Evolutionary conservation across 192 early-diverging fungal genomes (phyloP), one percentile per base, ranked within the genome.

Genomic region (Backusella macrospora): DNA sequence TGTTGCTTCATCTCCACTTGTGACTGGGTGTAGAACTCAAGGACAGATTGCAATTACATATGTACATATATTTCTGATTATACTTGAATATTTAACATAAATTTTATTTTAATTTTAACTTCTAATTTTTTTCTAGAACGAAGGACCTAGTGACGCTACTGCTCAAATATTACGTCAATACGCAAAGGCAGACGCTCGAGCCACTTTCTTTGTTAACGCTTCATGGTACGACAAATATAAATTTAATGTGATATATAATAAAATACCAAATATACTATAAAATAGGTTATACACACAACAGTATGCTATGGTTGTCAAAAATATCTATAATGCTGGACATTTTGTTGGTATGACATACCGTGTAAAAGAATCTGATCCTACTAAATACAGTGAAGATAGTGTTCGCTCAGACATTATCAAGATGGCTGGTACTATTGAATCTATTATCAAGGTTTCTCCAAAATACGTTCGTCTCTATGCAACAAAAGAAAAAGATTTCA

Each of bases 321-420:
- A 82, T 23, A 82, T 83, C 34, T 86, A 86, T 75, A 86, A 73
- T 37, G 76, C 78, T 21, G 85, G 85, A 9, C 85, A 86, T 68
- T 78, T 84, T 39, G 82, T 86, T 65, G 85, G 85, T 23, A 86
- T 86, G 85, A 86, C 81, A 40, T 86, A 86, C 66, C 82, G 85
- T 39, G 73, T 86, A 16, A 73, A 73, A 23, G 80, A 86, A 62
- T 81, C 84, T 34, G 76, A 80, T 18, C 82, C 85, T n/a, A 73
- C 77, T 40, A 15, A 18, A 23, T 77, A 76, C 77, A 74, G 75
- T 0, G 80, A 86, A 14, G 69, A 68, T 39, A 67, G 84, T 45
- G 78, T 86, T 65, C 73, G 78, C 9, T 65, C 76, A 40, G 85
- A 86, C 39, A 83, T 86, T 55, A 80, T 79, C 70, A 84, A 82